Conservation (phyloP, 2,329 filamentous ascomycete genomes). For the Alternaria sp. region DNA sequence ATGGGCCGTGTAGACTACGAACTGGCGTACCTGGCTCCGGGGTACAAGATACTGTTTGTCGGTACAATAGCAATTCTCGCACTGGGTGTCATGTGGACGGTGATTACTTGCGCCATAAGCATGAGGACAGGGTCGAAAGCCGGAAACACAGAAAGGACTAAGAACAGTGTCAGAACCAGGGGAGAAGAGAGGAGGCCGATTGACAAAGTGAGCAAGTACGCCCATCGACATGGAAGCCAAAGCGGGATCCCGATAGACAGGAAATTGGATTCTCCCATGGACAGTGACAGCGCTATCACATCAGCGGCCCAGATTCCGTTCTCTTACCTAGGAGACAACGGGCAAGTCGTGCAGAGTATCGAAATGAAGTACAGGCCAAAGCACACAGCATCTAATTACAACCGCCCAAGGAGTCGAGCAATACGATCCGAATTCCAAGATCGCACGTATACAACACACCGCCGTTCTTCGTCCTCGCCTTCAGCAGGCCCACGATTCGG, state of each 20-base stretch:
- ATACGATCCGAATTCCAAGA: not conserved
- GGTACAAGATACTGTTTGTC: constrained; percentile 2
- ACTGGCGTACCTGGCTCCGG: constrained; percentile 10
- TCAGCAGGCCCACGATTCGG: not conserved
- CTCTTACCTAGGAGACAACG: not conserved
- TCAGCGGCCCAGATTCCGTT: not conserved
- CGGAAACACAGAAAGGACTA: not conserved
- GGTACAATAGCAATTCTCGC: constrained; percentile 2
- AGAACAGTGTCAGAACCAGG: not conserved
- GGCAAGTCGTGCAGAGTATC: not conserved
- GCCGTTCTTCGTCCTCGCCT: not conserved
- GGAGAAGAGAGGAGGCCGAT: constrained; percentile 12
- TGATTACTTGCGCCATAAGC: constrained; percentile 18
- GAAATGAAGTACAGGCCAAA: not conserved
- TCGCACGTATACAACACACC: not conserved
- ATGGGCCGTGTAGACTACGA: constrained; percentile 5
- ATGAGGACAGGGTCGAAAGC: not conserved
- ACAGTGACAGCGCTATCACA: not conserved
- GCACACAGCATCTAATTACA: not conserved
- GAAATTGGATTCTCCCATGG: too few relatives aligned
- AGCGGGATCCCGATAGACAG: not conserved
- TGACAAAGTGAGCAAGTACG: constrained; percentile 23
- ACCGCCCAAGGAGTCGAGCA: not conserved
- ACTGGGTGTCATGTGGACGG: constrained; percentile 9
- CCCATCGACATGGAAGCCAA: not conserved